Percentiles rank a stretch among this genome's conserved stretches.
These are phyloP conservation scores for Acacia confusa DNA, from an alignment of 306 rosid species.

Conservation along the genomic window DNA sequence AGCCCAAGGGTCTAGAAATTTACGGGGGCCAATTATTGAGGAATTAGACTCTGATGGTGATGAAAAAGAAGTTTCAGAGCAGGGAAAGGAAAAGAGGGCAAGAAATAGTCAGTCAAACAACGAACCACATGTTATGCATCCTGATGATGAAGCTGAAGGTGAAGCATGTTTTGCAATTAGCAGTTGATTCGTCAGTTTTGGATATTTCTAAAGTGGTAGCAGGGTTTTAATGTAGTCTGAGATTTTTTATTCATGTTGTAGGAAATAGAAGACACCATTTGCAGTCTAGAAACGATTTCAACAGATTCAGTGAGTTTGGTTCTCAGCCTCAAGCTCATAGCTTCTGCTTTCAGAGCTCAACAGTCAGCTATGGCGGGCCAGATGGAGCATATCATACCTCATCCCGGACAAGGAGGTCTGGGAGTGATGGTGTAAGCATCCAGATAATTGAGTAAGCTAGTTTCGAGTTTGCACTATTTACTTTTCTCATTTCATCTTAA, in stretches of 20 bases:
- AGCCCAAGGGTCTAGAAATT: slow-evolving; percentile 47
- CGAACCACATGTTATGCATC: slow-evolving; percentile 48
- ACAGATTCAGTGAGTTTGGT: slow-evolving; percentile 22
- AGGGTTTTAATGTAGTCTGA: not conserved
- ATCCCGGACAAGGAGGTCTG: slow-evolving; percentile 64
- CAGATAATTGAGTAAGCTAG: slow-evolving; percentile 13
- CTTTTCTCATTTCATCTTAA: slow-evolving; percentile 28
- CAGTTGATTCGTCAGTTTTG: not conserved
- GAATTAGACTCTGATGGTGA: slow-evolving; percentile 69
- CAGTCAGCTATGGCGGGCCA: slow-evolving; percentile 66
- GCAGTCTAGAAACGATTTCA: slow-evolving; percentile 37
- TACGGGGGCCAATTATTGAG: slow-evolving; percentile 78
- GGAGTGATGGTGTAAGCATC: slow-evolving; percentile 84
- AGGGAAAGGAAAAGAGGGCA: slow-evolving; percentile 52
- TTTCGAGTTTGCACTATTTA: not conserved
- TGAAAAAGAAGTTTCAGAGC: slow-evolving; percentile 49
- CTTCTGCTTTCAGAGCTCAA: slow-evolving; percentile 82
- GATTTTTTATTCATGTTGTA: slow-evolving; percentile 30
- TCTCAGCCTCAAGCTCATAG: slow-evolving; percentile 61
- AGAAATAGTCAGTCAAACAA: slow-evolving; percentile 51
- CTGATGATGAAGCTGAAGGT: slow-evolving; percentile 72
- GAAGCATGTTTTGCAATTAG: slow-evolving; percentile 13
- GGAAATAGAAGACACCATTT: slow-evolving; percentile 54
- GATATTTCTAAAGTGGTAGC: not conserved
- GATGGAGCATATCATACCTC: slow-evolving; percentile 70